Evolutionary conservation across 805 yeast genomes (phyloP).

Genomic region (Yarrowia divulgata): DNA sequence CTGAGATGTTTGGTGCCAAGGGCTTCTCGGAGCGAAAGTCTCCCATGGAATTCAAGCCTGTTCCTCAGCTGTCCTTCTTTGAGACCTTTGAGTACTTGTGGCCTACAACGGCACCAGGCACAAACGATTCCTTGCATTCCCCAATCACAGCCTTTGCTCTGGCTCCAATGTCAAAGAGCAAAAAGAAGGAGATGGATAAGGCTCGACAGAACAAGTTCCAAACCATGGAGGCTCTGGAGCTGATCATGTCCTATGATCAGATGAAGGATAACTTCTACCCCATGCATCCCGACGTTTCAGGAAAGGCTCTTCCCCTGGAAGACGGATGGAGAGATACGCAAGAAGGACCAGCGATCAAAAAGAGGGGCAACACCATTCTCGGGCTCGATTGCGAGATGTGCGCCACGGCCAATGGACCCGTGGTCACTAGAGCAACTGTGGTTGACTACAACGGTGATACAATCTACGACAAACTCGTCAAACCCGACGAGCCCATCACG

Average conservation of each 20-base stretch:
- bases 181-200: conserved; percentile 55
- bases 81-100: conserved; percentile 55
- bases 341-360: conserved; percentile 56
- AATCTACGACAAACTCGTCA: conserved; percentile 74
- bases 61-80: conserved; percentile 50
- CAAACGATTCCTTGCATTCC: conserved; percentile 61
- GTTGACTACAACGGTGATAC: conserved; percentile 68
- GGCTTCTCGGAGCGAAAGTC: background rate
- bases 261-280: conserved; percentile 65
- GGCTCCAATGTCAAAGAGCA: conserved; percentile 64
- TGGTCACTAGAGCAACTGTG: conserved; percentile 77
- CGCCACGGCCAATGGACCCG: conserved; percentile 64
- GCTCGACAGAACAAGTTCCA: conserved; percentile 47
- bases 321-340: conserved; percentile 64
- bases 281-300: conserved; percentile 56
- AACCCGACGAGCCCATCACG: conserved; percentile 74
- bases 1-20: conserved; percentile 54
- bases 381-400: conserved; percentile 98
- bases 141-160: conserved; percentile 62
- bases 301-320: conserved; percentile 42
- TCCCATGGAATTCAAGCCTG: conserved; percentile 40
- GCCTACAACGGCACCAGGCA: conserved; percentile 72
- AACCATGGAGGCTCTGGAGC: conserved; percentile 57
- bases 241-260: conserved; percentile 60
- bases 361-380: conserved; percentile 64